Percentiles rank a stretch among this genome's conserved stretches.
Evolutionary conservation across 768 basidiomycete species (phyloP).

Genomic region (Lentinula detonsa): DNA sequence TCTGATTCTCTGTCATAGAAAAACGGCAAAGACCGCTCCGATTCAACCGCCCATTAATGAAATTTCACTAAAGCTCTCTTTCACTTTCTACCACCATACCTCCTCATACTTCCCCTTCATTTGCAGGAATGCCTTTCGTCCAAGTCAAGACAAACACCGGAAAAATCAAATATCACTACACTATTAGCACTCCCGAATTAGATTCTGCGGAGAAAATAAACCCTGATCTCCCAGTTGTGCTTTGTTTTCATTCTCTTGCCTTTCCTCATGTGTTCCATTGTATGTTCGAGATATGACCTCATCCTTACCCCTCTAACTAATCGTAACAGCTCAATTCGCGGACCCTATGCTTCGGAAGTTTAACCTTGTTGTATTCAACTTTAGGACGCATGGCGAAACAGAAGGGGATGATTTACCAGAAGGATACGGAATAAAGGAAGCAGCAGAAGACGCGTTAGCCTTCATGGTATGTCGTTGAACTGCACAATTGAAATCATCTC

Average conservation of each 20-base stretch:
- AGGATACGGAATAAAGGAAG: constrained; percentile 1
- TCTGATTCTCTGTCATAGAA: not conserved
- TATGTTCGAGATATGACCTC: not conserved
- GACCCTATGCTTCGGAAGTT: constrained; percentile 5
- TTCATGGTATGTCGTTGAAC: not conserved
- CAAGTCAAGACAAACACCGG: not conserved
- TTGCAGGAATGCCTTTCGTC: not conserved
- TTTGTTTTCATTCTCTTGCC: constrained; percentile 2
- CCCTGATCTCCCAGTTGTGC: not conserved
- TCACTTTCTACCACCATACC: not conserved
- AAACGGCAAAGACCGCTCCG: constrained; percentile 1
- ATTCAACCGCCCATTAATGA: not conserved
- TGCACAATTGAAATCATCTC: not conserved
- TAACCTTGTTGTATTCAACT: constrained; percentile 5
- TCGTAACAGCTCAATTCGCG: constrained; percentile 1
- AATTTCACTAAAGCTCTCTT: not conserved
- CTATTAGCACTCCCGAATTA: not conserved
- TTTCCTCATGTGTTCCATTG: constrained; percentile 6
- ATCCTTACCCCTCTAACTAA: not conserved
- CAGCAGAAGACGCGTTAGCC: not conserved
- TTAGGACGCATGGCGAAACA: not conserved
- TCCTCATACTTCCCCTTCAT: not conserved
- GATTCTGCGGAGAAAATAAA: not conserved
- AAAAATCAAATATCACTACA: not conserved
- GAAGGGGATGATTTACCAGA: not conserved